Conservation (phyloP, 1,139 yeast species). For the Debaryomyces psychrophilus region DNA sequence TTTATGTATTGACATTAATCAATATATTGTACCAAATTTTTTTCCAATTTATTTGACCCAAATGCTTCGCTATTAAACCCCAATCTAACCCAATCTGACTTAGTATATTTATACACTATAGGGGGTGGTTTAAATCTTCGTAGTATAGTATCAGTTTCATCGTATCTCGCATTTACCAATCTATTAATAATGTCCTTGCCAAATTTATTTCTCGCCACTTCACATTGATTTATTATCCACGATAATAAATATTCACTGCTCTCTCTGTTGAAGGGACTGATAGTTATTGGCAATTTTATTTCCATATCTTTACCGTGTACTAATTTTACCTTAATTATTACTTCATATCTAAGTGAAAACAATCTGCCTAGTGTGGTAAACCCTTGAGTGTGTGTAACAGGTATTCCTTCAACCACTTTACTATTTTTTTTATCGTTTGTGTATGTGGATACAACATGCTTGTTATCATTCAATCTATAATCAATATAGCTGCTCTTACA, state of each 20-base stretch:
- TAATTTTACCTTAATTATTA: constrained; percentile 51
- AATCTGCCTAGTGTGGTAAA: constrained; percentile 55
- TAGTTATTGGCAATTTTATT: constrained; percentile 53
- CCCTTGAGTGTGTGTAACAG: constrained; percentile 48
- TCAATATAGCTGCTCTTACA: constrained; percentile 8
- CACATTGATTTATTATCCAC: constrained; percentile 60
- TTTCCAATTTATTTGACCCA: constrained; percentile 25
- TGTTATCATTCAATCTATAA: neutral
- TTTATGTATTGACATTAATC: constrained; percentile 23
- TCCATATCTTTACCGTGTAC: constrained; percentile 53
- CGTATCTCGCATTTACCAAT: constrained; percentile 26
- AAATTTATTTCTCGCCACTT: constrained; percentile 39
- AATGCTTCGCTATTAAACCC: constrained; percentile 41
- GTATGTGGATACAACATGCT: neutral
- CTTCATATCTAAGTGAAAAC: constrained; percentile 56
- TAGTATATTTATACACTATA: constrained; percentile 32
- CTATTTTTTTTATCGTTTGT: constrained; percentile 18
- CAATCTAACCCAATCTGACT: constrained; percentile 40
- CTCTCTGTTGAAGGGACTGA: constrained; percentile 54
- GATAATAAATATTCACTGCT: constrained; percentile 47
- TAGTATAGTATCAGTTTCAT: constrained; percentile 27
- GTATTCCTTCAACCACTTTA: constrained; percentile 43
- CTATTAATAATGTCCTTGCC: constrained; percentile 36
- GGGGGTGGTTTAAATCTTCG: constrained; percentile 32
- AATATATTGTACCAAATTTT: constrained; percentile 30